Evolutionary conservation across 345 rosid genomes (phyloP), one percentile per base, ranked within the genome.

Genomic region (Boechera retrofracta): DNA sequence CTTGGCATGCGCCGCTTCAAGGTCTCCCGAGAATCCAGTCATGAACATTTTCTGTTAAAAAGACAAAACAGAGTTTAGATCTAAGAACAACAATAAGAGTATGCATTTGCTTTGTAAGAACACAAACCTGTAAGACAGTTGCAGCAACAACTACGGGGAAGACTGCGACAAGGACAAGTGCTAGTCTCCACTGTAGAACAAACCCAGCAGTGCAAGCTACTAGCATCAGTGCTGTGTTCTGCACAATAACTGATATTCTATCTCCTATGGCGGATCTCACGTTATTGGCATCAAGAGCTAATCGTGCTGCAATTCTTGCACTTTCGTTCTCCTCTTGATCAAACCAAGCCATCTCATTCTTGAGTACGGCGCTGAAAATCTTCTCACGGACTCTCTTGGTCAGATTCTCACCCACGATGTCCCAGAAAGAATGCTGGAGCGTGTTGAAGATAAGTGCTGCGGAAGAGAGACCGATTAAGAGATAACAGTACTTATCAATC

Each of bases 81-180:
- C 12, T 9, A 32, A 18, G 36, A 8, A 73, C 11, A 64, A 32
- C 5, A 29, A 41, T 31, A 32, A 5, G 24, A 21, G 9, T 10
- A 5, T 64, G 29, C 55, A 42, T 21, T 42, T 54, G 4, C 38
- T 42, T 32, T 15, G 7, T 9, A 44, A 42, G 52, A 56, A 81
- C 39, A 69, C 84, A 64, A 53, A 94, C 98, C 98, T 94, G 98
- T 79, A 94, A 83, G 78, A 94, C 98, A 32, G 91, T 94, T 59
- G 98, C 98, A n/a, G 95, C 98, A 54, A 94, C 98, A 69, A 94
- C 98, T 55, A 94, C 88, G 3, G 98, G 98, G 72, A 94, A 94
- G 63, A 94, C 98, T 21, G 97, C 98, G 0, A 94, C 59, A 3
- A 94, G 96, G 59, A 94, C 97, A 52, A 94, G 95, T 72, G 98